Conservation (phyloP, 306 rosid genomes). For the Medicago lupulina region DNA sequence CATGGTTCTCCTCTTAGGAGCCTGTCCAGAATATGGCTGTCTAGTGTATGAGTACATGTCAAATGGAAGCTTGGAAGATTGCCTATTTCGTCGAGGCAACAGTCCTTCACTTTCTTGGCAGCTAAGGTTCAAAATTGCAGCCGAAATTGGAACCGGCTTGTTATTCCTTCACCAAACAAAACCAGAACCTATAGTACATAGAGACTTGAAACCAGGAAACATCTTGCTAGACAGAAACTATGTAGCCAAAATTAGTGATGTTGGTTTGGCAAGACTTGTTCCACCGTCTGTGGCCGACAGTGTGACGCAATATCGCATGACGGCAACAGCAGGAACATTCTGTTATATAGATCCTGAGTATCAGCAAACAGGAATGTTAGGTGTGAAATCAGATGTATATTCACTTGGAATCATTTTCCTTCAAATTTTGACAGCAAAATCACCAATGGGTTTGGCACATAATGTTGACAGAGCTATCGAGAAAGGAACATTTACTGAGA, state of each 20-base stretch:
- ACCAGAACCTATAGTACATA: conserved; percentile 95
- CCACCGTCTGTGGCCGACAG: conserved; percentile 73
- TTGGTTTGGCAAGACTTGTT: conserved; percentile 89
- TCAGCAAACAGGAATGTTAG: conserved; percentile 97
- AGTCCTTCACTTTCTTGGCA: conserved; percentile 79
- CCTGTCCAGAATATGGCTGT: conserved; percentile 97
- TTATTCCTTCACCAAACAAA: conserved; percentile 93
- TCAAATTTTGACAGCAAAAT: conserved; percentile 74
- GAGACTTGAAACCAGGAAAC: conserved; percentile 94
- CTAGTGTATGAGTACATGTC: conserved; percentile 91
- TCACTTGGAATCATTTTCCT: conserved; percentile 89
- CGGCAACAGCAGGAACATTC: conserved; percentile 93
- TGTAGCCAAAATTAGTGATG: conserved; percentile 88
- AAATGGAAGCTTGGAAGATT: conserved; percentile 86
- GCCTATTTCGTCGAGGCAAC: conserved; percentile 68
- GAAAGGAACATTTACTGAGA: conserved; percentile 60
- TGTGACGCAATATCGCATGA: conserved; percentile 84
- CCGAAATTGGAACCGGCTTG: conserved; percentile 86
- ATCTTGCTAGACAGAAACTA: conserved; percentile 79
- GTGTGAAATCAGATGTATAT: conserved; percentile 87
- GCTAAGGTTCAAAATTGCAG: conserved; percentile 77
- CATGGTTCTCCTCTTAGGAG: conserved; percentile 98
- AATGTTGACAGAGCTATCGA: conserved; percentile 69
- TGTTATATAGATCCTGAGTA: conserved; percentile 97
- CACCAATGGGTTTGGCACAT: conserved; percentile 96